Base-by-base conservation (phyloP, 2,329 filamentous ascomycete species). In the Zalaria sp. region DNA sequence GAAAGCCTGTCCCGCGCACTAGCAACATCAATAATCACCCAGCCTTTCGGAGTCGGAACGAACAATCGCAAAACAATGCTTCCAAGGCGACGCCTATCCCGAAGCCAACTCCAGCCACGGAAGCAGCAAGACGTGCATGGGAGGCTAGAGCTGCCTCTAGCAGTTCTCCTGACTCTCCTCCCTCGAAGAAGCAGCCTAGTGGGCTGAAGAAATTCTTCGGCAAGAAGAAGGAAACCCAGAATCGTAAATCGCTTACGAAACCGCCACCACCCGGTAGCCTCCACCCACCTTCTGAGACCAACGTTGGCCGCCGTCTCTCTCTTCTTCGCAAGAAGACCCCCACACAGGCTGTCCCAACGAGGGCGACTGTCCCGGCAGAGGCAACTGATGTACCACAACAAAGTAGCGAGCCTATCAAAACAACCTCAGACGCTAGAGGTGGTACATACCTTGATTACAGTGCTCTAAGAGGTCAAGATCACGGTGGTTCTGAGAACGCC, bases 171-270 rank as follows among this genome's bases (percentile, higher is more conserved):
- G 52, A 56, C 45, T 55, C 59, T 48, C 41, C 43, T 25, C 51
- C 54, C 6, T 50, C 52, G 34, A 65, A 61, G 52, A 70, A 67
- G 53, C 50, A 66, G 54, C 66, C 64, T 47, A 48, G 54, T 25
- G 74, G 76, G 10, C 69, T 83, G 50, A 73, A 72, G 47, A 81
- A 80, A 59, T 65, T 83, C 35, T 83, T 83, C 53, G 69, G 70
- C 37, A 72, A 76, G 50, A 68, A 66, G 50, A 81, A 76, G 61
- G 78, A 77, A 53, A 51, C 45, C 66, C 72, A 45, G 54, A 62
- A 48, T 27, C 49, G 53, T 32, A 8, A 39, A 42, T 27, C 38
- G 25, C 26, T 38, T 8, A 10, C 36, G 25, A 7, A 18, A 29
- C 10, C 25, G n/a, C 6, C 25, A 9, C 10, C 29, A 26, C 35